Evolutionary conservation across 805 yeast species (phyloP), one percentile per base, ranked within the genome.

Genomic region (Wickerhamiella cacticola): DNA sequence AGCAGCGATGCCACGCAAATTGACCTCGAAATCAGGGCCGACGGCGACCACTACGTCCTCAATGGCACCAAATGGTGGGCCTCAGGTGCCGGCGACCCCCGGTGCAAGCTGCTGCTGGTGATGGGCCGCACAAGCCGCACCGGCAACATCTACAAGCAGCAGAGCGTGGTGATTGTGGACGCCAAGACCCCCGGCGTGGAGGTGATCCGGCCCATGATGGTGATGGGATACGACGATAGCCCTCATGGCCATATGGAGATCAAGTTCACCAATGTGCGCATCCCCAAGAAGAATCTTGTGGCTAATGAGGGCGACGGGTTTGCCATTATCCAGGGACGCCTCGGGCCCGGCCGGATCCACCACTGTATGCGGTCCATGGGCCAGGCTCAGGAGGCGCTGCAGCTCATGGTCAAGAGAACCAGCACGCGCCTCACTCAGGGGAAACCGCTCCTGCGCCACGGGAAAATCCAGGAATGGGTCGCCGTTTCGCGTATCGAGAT

Each of bases 221-320:
- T 78, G 1, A 72, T 74, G 56, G 82, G 82, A 2, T 75, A 69
- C 53, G 82, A 78, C 56, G 82, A 78, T 57, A 81, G 82, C 23
- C 83, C 83, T 3, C 82, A 78, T 58, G 83, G 83, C n/a, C 82
- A 78, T 57, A 73, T 74, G 64, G 82, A 78, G 58, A 68, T 78
- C 48, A 66, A 60, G 43, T 78, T 78, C 59, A 61, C 66, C 28
- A 64, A 73, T 56, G 72, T 67, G 51, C 74, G 68, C 46, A 68
- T 78, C 8, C 71, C 76, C 3, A 54, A 61, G 15, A 67, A 70
- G 46, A 58, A 63, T n/a, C 64, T 75, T 48, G 57, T 73, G 1
- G 63, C 71, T 48, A 71, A 71, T 8, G 68, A 63, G 23, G 82
- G 83, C 23, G 68, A 70, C 48, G 84, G 83, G 1, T 78, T 78